Evolutionary conservation across 306 rosid species (phyloP).

Genomic region (Dalbergia cultrata): DNA sequence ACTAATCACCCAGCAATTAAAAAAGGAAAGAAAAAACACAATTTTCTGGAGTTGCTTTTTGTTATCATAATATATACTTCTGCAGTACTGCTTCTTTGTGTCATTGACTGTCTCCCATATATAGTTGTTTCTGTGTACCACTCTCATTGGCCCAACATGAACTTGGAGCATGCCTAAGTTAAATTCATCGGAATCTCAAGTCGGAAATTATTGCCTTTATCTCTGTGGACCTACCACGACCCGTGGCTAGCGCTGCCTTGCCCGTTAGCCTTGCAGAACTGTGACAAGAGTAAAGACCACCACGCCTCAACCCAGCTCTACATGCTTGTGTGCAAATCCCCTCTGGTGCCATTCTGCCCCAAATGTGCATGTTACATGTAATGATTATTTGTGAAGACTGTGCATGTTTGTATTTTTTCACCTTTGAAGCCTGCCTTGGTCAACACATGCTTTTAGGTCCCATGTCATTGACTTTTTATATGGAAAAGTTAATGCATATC

Average conservation of each 20-base stretch:
- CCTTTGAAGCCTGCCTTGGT: constrained; percentile 4
- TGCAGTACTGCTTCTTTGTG: constrained; percentile 61
- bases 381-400: constrained; percentile 16
- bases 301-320: neutral
- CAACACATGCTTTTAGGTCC: neutral
- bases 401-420: constrained; percentile 10
- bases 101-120: constrained; percentile 60
- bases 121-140: constrained; percentile 60
- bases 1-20: neutral
- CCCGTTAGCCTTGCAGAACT: no score
- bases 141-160: constrained; percentile 75
- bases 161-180: constrained; percentile 65
- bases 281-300: neutral
- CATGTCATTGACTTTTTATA: constrained; percentile 3
- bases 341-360: neutral
- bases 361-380: neutral
- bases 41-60: neutral
- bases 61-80: constrained; percentile 45
- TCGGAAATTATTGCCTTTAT: neutral
- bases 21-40: neutral
- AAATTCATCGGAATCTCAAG: constrained; percentile 26
- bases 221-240: constrained; percentile 1
- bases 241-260: neutral
- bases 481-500: neutral
- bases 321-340: neutral